phyloP scores from a whole-genome alignment of 371 early-diverging fungal species.

The Apophysomyces trapeziformis region DNA sequence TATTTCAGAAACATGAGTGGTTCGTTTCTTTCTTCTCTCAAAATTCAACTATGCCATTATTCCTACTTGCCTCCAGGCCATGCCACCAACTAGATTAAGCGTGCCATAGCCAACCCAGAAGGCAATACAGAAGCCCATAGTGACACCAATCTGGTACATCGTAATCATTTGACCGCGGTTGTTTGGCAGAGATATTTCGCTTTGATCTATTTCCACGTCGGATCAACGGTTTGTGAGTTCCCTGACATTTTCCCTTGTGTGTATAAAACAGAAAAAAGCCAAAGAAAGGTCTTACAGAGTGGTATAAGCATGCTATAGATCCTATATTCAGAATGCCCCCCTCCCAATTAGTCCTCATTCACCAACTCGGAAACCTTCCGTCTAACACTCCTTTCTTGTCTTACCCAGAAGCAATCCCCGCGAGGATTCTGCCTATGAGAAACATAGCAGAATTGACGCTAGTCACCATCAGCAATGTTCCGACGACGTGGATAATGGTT shows the following conservation, averaged over 20 bases:
- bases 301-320: conserved; percentile 46
- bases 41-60: background rate
- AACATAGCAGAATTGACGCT: conserved; percentile 55
- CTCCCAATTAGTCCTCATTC: too few species aligned
- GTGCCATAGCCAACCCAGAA: conserved; percentile 50
- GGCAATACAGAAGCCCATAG: conserved; percentile 58
- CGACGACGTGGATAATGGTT: conserved; percentile 69
- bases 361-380: too few species aligned
- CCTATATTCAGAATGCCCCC: conserved; percentile 13
- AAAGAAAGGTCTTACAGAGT: conserved; percentile 31
- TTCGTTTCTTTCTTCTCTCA: conserved; percentile 25
- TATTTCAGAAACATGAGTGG: conserved; percentile 4
- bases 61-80: conserved; percentile 50
- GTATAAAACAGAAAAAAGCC: too few species aligned
- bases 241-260: too few species aligned
- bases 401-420: conserved; percentile 69
- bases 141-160: conserved; percentile 90
- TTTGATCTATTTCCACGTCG: conserved; percentile 60
- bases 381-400: background rate
- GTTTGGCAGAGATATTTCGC: conserved; percentile 83
- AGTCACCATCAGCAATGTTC: conserved; percentile 70
- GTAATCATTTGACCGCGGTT: conserved; percentile 90
- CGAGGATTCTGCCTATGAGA: conserved; percentile 73
- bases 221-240: background rate
- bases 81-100: conserved; percentile 19